Base-by-base conservation (phyloP, 1,284 basidiomycete genomes). In the Cutaneotrichosporon cutaneum region DNA sequence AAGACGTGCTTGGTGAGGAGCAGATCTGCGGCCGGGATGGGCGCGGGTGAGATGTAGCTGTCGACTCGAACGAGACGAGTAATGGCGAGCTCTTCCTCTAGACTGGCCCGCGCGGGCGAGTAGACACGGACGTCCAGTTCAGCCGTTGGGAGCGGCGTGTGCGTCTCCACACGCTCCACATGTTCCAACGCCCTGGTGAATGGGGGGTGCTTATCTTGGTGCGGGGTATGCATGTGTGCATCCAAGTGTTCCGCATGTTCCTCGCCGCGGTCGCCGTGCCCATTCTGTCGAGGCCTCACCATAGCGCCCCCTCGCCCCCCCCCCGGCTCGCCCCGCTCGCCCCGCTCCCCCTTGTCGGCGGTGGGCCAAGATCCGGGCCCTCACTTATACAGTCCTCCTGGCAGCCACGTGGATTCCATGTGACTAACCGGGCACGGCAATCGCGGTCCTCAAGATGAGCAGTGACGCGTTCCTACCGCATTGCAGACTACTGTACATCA, bases 1-100 rank as follows among this genome's bases (percentile, higher is more conserved):
- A 53, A 11, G 21, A 48, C 10, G 48, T 16, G 26, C 7, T 26
- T 26, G 45, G 4, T 18, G 32, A 53, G 52, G 52, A 33, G 3
- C 32, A 53, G 52, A 35, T 36, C 5, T 26, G 32, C 52, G 52
- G 52, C 52, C 52, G 52, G 32, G 52, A 53, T 53, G n/a, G 11
- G 13, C 7, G n/a, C 50, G 50, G 50, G 50, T 51, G 50, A 51
- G 50, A 39, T 33, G 9, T 4, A 36, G 13, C 18, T 4, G 36
- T 39, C 11, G 36, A 39, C 36, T 39, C 22, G 44, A 45, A 45
- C 14, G 44, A 22, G 44, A 9, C 44, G 14, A n/a, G 44, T 16
- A 47, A 26, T 47, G 7, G 13, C 45, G 45, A 47, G 22, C 45
- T 47, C 45, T 24, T 24, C 45, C 45, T 26, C 22, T 1, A 14